Percentiles rank a stretch among this genome's conserved stretches.
Evolutionary conservation across 768 basidiomycete genomes (phyloP).

Genomic region (Collybia sordida): DNA sequence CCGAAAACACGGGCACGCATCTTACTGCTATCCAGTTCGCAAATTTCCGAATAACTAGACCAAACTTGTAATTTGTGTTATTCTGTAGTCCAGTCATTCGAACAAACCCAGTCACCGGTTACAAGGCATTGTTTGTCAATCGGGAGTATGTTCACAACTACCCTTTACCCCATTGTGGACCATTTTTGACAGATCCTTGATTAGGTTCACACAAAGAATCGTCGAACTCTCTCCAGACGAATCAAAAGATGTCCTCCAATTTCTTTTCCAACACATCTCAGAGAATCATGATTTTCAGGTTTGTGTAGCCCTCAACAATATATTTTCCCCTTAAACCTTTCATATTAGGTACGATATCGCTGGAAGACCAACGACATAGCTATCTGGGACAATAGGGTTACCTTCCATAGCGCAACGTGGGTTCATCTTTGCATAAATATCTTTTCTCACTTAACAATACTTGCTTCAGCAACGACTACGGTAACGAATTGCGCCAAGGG

Average conservation of each 20-base stretch:
- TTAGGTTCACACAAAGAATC: constrained; percentile 55
- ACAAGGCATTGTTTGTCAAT: constrained; percentile 58
- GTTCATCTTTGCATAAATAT: constrained; percentile 3
- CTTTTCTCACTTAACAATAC: neutral
- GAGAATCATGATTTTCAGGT: constrained; percentile 62
- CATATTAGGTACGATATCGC: constrained; percentile 44
- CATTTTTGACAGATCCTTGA: neutral
- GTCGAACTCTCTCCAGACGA: constrained; percentile 53
- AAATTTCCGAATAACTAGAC: neutral
- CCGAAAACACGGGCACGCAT: constrained; percentile 47
- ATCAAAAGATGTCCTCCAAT: constrained; percentile 47
- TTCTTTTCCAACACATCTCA: constrained; percentile 47
- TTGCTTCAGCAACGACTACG: constrained; percentile 31
- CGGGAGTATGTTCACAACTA: constrained; percentile 29
- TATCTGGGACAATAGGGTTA: constrained; percentile 61
- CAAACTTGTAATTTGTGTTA: neutral
- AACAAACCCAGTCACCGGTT: constrained; percentile 61
- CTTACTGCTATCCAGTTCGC: constrained; percentile 52
- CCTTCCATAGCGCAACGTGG: constrained; percentile 47
- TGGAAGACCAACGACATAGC: constrained; percentile 55
- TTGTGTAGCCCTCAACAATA: neutral
- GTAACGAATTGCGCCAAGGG: constrained; percentile 34
- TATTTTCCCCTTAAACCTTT: neutral
- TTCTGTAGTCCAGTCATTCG: constrained; percentile 45
- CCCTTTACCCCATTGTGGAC: neutral